Evolutionary conservation across 2,329 filamentous ascomycete genomes (phyloP).

Genomic region (Hypoxylon sp.): DNA sequence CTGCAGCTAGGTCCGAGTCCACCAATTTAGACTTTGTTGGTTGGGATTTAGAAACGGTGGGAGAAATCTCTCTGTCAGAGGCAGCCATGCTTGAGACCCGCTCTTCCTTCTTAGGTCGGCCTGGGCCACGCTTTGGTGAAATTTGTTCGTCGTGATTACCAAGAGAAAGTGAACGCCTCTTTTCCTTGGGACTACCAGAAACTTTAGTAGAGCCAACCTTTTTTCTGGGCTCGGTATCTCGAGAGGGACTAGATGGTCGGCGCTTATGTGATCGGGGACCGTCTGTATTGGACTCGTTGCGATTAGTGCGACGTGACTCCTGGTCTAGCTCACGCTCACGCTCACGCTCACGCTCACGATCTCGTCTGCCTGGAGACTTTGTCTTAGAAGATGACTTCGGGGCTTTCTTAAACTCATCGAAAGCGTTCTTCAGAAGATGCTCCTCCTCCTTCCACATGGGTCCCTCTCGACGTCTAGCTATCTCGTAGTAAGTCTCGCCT

Average conservation of each 20-base stretch:
- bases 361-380: slow-evolving; percentile 64
- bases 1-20: slow-evolving; percentile 68
- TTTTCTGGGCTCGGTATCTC: slow-evolving; percentile 63
- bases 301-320: slow-evolving; percentile 61
- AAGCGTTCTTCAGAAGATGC: slow-evolving; percentile 82
- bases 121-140: slow-evolving; percentile 67
- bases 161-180: slow-evolving; percentile 62
- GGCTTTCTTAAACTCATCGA: slow-evolving; percentile 73
- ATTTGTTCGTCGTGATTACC: slow-evolving; percentile 63
- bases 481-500: slow-evolving; percentile 87
- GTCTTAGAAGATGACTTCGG: slow-evolving; percentile 66
- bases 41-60: slow-evolving; percentile 62
- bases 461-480: slow-evolving; percentile 85
- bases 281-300: slow-evolving; percentile 64
- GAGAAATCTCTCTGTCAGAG: slow-evolving; percentile 69
- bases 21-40: slow-evolving; percentile 65
- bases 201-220: slow-evolving; percentile 57
- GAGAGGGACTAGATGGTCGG: slow-evolving; percentile 65
- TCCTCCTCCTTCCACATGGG: slow-evolving; percentile 93
- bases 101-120: slow-evolving; percentile 70
- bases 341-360: slow-evolving; percentile 61
- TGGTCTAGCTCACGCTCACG: slow-evolving; percentile 60
- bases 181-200: slow-evolving; percentile 65
- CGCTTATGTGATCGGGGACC: slow-evolving; percentile 60
- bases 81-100: slow-evolving; percentile 62